phyloP scores from a whole-genome alignment of 495 filamentous ascomycete genomes.

The Penicillium lagena region DNA sequence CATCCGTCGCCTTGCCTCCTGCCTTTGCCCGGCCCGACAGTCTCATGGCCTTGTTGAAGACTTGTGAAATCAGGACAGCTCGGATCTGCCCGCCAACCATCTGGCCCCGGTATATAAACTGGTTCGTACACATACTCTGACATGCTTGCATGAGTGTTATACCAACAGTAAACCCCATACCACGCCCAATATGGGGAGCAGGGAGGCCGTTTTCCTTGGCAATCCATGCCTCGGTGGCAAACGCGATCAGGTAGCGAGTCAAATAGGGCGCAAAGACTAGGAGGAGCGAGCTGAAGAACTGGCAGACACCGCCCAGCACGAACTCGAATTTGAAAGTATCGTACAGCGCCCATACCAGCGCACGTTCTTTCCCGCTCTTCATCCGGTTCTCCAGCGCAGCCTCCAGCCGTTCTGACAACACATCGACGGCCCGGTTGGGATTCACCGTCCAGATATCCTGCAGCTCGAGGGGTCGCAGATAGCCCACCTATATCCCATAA shows the following conservation, averaged over 20 bases:
- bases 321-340: constrained; percentile 87
- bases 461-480: constrained; percentile 73
- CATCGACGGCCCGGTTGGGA: constrained; percentile 64
- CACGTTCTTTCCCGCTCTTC: constrained; percentile 61
- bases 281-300: constrained; percentile 62
- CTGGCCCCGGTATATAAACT: constrained; percentile 78
- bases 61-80: constrained; percentile 64
- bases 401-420: constrained; percentile 56
- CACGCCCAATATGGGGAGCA: constrained; percentile 55
- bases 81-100: constrained; percentile 72
- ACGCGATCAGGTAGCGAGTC: constrained; percentile 69
- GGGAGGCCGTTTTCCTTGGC: constrained; percentile 36
- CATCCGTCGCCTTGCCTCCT: constrained; percentile 44
- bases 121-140: constrained; percentile 67
- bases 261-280: constrained; percentile 70
- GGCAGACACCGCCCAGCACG: constrained; percentile 70
- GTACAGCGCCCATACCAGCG: constrained; percentile 74
- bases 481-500: constrained; percentile 43
- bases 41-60: constrained; percentile 79
- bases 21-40: constrained; percentile 74
- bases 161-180: constrained; percentile 69
- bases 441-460: constrained; percentile 88
- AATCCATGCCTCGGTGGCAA: constrained; percentile 72
- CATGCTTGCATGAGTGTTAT: constrained; percentile 70
- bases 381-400: constrained; percentile 61